Evolutionary conservation across 257 asterid species (phyloP).

Genomic region (Handroanthus guayacan): DNA sequence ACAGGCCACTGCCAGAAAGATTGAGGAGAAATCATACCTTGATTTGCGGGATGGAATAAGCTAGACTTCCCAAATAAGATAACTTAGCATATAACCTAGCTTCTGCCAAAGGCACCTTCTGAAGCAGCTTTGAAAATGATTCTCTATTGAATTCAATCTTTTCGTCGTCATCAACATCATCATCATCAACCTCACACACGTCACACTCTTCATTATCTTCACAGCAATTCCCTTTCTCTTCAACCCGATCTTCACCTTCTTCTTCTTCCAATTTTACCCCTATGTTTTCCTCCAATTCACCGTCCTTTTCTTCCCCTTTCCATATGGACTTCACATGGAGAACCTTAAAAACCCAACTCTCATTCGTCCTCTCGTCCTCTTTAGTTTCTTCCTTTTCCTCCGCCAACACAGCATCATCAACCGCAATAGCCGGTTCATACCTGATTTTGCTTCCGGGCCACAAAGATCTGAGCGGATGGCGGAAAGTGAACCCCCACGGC

Average conservation of each 20-base stretch:
- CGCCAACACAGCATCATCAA: background rate
- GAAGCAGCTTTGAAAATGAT: constrained; percentile 1
- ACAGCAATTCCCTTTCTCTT: background rate
- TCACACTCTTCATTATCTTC: background rate
- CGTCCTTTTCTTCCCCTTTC: background rate
- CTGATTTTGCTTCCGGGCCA: background rate
- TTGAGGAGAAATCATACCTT: background rate
- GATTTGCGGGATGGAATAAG: constrained; percentile 1
- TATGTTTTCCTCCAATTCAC: constrained; percentile 3
- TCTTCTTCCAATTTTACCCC: constrained; percentile 27
- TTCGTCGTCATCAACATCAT: background rate
- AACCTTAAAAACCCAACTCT: background rate
- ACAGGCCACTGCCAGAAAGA: background rate
- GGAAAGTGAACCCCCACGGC: constrained; percentile 10
- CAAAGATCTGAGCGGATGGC: background rate
- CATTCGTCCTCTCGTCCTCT: background rate
- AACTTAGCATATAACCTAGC: constrained; percentile 7
- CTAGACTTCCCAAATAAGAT: background rate
- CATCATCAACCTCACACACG: background rate
- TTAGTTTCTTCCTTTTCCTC: background rate
- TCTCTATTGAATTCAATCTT: constrained; percentile 6
- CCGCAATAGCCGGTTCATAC: background rate
- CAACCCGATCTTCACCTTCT: background rate
- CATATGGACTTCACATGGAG: background rate
- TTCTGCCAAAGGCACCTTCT: constrained; percentile 1